phyloP scores from a whole-genome alignment of 2,329 filamentous ascomycete species.

The Fusarium luffae region DNA sequence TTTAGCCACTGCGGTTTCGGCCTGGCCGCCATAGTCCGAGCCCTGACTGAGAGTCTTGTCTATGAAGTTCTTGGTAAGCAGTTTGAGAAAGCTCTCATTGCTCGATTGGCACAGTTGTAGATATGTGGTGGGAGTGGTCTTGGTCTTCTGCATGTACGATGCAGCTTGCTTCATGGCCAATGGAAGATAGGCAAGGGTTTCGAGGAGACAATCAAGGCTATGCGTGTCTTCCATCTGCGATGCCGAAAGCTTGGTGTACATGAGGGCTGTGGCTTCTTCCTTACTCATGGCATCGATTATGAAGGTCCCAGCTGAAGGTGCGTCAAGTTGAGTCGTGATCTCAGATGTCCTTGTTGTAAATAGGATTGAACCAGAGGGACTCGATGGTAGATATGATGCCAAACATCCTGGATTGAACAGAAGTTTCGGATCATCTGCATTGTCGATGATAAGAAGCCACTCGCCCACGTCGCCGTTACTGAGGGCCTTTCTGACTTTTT shows the following conservation, averaged over 20 bases:
- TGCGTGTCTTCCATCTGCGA: neutral
- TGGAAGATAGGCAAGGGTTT: neutral
- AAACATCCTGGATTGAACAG: neutral
- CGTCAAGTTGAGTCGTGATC: too few relatives aligned
- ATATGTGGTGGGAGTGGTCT: accelerated
- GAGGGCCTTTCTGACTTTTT: accelerated
- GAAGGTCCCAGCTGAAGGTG: too few relatives aligned
- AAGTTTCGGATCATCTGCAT: neutral
- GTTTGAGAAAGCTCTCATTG: neutral
- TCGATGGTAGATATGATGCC: neutral
- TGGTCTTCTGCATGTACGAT: neutral
- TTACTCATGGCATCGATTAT: accelerated
- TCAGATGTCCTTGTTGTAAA: neutral
- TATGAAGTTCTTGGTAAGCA: neutral
- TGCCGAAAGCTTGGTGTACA: neutral
- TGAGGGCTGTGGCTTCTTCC: accelerated
- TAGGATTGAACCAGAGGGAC: accelerated
- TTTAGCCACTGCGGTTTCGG: neutral
- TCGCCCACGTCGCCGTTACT: accelerated
- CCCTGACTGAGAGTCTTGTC: neutral
- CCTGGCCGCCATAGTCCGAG: neutral
- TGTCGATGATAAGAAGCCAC: neutral
- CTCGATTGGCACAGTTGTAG: neutral
- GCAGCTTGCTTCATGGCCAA: neutral
- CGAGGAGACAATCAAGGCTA: neutral